These are phyloP conservation scores for Graphiopsis chlorocephala DNA, from an alignment of 2,329 filamentous ascomycete genomes.

Conservation along the genomic window DNA sequence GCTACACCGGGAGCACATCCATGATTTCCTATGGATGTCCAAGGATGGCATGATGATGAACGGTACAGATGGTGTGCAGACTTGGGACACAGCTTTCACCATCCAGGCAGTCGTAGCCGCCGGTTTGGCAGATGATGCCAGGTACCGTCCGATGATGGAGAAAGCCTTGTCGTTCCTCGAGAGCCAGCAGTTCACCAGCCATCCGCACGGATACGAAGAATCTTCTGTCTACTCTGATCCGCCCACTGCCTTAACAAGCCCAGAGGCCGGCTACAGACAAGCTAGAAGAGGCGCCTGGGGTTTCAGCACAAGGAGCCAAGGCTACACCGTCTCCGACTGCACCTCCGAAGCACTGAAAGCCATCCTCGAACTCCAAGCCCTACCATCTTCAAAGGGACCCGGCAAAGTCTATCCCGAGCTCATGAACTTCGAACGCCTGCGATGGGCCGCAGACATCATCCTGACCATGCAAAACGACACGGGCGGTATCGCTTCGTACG, in stretches of 20 bases:
- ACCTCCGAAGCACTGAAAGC: conserved; percentile 87
- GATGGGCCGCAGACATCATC: conserved; percentile 85
- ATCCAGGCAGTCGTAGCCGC: conserved; percentile 80
- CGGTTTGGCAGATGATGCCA: conserved; percentile 70
- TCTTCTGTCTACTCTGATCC: conserved; percentile 47
- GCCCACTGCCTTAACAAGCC: conserved; percentile 29
- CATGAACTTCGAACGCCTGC: conserved; percentile 73
- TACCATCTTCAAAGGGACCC: conserved; percentile 48
- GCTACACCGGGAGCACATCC: conserved; percentile 74
- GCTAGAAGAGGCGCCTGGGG: conserved; percentile 91
- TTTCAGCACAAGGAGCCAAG: conserved; percentile 88
- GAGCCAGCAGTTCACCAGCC: conserved; percentile 83
- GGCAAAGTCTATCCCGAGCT: conserved; percentile 60
- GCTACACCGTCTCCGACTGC: conserved; percentile 94
- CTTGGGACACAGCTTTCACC: conserved; percentile 90
- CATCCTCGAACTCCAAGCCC: conserved; percentile 78
- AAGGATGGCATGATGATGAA: conserved; percentile 90
- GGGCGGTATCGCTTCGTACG: conserved; percentile 88
- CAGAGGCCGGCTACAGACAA: conserved; percentile 66
- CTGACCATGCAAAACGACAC: conserved; percentile 85
- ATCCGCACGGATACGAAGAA: conserved; percentile 70
- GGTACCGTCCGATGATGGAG: conserved; percentile 78
- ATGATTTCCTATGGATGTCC: conserved; percentile 91
- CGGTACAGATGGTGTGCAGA: conserved; percentile 96
- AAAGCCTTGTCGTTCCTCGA: conserved; percentile 85